A percentile compares a stretch with the other conserved stretches of the same genome.
Evolutionary conservation across 1,284 basidiomycete species (phyloP).

Genomic region (Leccinum cinnamomeum): DNA sequence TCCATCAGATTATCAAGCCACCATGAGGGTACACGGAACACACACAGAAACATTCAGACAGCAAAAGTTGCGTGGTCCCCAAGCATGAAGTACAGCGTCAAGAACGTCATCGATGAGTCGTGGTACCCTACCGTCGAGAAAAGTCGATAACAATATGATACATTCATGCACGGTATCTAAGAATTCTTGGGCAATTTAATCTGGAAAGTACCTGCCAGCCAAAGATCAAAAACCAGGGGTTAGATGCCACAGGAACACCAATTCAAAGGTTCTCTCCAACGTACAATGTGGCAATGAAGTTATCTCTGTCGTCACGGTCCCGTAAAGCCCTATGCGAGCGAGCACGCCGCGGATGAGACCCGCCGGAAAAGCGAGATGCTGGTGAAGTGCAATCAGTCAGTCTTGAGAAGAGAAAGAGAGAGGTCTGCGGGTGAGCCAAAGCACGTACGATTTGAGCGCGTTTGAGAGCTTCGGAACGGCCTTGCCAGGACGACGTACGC

Average conservation of each 20-base stretch:
- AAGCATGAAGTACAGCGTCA: not conserved
- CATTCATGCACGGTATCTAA: slow-evolving; percentile 11
- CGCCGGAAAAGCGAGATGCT: slow-evolving; percentile 76
- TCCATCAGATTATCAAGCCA: not conserved
- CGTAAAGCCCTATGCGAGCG: slow-evolving; percentile 69
- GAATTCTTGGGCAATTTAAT: slow-evolving; percentile 69
- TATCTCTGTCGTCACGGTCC: slow-evolving; percentile 77
- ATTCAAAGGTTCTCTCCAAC: not conserved
- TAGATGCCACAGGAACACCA: not conserved
- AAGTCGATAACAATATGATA: not conserved
- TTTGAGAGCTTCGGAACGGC: slow-evolving; percentile 71
- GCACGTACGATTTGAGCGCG: slow-evolving; percentile 66
- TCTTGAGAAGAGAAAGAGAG: not conserved
- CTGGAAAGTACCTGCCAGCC: slow-evolving; percentile 73
- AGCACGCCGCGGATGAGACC: slow-evolving; percentile 86
- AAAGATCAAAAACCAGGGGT: not conserved
- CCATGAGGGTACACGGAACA: not conserved
- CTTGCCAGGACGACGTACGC: slow-evolving; percentile 77
- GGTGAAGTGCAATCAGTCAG: not conserved
- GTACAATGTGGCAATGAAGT: slow-evolving; percentile 80
- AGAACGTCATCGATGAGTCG: not conserved
- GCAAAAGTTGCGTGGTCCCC: not conserved
- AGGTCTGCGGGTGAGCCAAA: not conserved
- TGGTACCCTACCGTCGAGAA: not conserved
- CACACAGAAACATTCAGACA: not conserved